Evolutionary conservation across 78 protist genomes (phyloP).

Genomic region (Isochrysis galbana): DNA sequence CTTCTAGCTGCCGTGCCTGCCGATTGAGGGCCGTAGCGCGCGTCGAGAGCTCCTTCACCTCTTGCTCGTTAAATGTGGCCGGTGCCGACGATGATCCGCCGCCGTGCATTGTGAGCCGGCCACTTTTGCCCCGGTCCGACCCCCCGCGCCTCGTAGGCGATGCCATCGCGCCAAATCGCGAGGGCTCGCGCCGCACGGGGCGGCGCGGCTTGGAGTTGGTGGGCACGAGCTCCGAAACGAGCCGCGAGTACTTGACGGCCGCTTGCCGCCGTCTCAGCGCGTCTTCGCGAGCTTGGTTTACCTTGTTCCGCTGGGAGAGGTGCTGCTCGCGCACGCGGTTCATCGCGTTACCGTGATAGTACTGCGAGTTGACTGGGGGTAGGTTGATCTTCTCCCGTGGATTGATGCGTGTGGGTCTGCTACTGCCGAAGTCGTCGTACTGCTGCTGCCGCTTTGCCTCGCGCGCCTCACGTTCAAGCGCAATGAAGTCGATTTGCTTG

Average conservation of each 20-base stretch:
- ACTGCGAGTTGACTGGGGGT: neutral
- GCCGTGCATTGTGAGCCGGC: no score
- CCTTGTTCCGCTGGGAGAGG: neutral
- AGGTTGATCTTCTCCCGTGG: neutral
- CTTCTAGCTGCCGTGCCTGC: neutral
- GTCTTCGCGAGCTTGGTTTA: neutral
- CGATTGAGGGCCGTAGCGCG: no score
- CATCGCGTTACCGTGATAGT: neutral
- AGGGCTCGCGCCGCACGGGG: no score
- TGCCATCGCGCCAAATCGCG: no score
- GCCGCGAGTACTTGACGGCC: neutral
- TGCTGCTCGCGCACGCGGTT: neutral
- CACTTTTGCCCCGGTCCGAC: no score
- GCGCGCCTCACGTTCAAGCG: neutral
- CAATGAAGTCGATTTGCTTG: neutral
- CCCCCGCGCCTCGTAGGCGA: no score
- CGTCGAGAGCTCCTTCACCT: no score
- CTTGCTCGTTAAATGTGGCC: no score
- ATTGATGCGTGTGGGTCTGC: neutral
- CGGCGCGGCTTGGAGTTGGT: no score
- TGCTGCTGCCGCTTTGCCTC: neutral
- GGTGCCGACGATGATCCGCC: no score
- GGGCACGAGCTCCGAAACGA: neutral
- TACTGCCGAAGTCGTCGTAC: no score
- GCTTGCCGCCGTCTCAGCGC: neutral